Evolutionary conservation across 345 rosid genomes (phyloP).

Genomic region (Linum trigynum): DNA sequence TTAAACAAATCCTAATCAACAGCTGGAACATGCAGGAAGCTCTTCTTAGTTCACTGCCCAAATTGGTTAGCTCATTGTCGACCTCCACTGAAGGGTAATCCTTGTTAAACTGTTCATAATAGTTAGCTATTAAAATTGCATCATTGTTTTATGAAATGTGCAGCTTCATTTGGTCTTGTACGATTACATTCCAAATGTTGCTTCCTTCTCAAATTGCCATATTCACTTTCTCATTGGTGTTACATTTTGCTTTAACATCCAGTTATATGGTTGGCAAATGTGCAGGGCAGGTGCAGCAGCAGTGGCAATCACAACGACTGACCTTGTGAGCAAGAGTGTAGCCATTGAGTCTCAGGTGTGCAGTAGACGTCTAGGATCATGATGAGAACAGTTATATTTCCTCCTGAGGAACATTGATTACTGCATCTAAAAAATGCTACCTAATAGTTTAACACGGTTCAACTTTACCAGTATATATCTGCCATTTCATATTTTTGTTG

Average conservation of each 20-base stretch:
- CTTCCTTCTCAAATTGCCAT: neutral
- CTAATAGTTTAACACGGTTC: neutral
- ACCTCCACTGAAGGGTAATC: slow-evolving; percentile 56
- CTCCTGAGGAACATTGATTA: neutral
- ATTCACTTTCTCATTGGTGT: slow-evolving; percentile 1
- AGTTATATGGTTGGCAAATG: slow-evolving; percentile 12
- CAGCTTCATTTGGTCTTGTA: neutral
- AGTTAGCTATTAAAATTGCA: slow-evolving; percentile 1
- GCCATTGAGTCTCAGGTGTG: slow-evolving; percentile 72
- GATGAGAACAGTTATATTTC: too few relatives aligned
- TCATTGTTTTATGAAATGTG: neutral
- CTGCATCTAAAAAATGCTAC: neutral
- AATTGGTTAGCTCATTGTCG: slow-evolving; percentile 48
- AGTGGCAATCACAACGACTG: slow-evolving; percentile 91
- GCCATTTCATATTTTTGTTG: neutral
- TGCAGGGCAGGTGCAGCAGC: slow-evolving; percentile 96
- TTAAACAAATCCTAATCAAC: slow-evolving; percentile 1
- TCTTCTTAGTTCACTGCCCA: slow-evolving; percentile 71
- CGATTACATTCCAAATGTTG: neutral
- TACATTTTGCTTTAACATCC: slow-evolving; percentile 12
- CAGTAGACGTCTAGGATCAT: neutral
- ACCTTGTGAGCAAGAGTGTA: slow-evolving; percentile 94
- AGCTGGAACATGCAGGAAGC: slow-evolving; percentile 48
- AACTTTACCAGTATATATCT: neutral
- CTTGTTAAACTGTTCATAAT: neutral